Evolutionary conservation across 2,329 filamentous ascomycete species (phyloP).

Genomic region (Pyricularia grisea): DNA sequence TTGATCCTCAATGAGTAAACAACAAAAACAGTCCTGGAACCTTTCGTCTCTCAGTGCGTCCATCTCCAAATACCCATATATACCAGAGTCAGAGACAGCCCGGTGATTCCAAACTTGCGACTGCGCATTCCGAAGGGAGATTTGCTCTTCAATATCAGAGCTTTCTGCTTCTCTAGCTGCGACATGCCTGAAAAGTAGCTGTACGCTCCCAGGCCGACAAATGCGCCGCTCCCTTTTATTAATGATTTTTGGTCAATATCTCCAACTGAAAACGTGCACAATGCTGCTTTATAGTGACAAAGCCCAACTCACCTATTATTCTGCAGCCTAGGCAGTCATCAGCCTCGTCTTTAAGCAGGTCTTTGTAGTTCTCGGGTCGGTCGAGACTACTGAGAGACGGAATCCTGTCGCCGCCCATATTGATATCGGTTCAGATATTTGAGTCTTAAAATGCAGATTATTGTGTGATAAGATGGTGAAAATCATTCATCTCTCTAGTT

Average conservation of each 20-base stretch:
- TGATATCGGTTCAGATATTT: conserved; percentile 3
- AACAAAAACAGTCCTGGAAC: background rate
- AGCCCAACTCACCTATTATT: conserved; percentile 50
- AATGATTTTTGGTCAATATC: background rate
- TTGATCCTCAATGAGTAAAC: background rate
- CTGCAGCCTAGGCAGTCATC: conserved; percentile 65
- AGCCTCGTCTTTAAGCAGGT: conserved; percentile 44
- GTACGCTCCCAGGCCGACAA: conserved; percentile 67
- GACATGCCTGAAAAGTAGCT: conserved; percentile 67
- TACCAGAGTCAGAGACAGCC: conserved; percentile 57
- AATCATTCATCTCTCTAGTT: background rate
- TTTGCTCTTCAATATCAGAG: conserved; percentile 57
- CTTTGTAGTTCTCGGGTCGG: conserved; percentile 52
- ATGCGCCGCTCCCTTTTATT: conserved; percentile 58
- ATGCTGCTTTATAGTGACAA: background rate
- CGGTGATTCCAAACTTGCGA: conserved; percentile 55
- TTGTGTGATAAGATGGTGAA: background rate
- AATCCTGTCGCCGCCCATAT: conserved; percentile 37
- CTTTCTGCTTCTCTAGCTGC: conserved; percentile 58
- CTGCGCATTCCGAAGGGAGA: conserved; percentile 66
- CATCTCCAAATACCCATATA: conserved; percentile 60
- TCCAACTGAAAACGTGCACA: background rate
- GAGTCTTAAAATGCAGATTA: background rate
- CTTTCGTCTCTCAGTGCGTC: background rate
- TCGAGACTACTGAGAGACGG: conserved; percentile 45